These are phyloP conservation scores for Solanum acaule DNA, from an alignment of 257 asterid species.

Conservation along the genomic window DNA sequence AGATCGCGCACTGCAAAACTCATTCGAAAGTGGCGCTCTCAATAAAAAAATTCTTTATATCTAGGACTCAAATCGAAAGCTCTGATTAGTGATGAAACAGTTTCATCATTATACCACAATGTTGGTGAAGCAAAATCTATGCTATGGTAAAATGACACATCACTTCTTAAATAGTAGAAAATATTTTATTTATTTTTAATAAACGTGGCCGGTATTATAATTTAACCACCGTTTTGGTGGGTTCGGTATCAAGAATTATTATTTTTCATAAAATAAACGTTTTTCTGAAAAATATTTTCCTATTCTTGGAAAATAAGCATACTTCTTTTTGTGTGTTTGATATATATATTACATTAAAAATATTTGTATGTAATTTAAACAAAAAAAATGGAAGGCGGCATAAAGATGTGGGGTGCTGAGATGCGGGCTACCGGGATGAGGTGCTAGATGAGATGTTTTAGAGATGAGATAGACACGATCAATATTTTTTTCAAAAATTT, in stretches of 20 bases:
- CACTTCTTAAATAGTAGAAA: not conserved
- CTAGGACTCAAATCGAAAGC: too few species aligned
- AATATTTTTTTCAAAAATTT: not conserved
- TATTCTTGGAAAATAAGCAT: not conserved
- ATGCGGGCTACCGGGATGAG: not conserved
- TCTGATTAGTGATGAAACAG: too few species aligned
- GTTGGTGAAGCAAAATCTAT: not conserved
- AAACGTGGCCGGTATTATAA: not conserved
- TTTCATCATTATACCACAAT: not conserved
- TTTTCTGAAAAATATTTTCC: not conserved
- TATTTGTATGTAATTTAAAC: not conserved
- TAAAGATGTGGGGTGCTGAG: not conserved
- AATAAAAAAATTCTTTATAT: too few species aligned
- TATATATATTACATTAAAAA: not conserved
- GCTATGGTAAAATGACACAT: not conserved
- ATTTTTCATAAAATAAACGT: not conserved
- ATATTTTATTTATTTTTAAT: not conserved
- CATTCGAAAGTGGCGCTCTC: accelerated
- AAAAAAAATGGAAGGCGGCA: not conserved
- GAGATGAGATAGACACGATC: not conserved
- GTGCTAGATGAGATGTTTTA: too few species aligned
- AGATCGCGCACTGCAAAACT: accelerated
- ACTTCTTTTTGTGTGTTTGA: not conserved
- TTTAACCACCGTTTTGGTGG: not conserved
- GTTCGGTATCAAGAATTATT: not conserved